phyloP scores from a whole-genome alignment of 2,329 filamentous ascomycete genomes.

The Diplodia seriata region DNA sequence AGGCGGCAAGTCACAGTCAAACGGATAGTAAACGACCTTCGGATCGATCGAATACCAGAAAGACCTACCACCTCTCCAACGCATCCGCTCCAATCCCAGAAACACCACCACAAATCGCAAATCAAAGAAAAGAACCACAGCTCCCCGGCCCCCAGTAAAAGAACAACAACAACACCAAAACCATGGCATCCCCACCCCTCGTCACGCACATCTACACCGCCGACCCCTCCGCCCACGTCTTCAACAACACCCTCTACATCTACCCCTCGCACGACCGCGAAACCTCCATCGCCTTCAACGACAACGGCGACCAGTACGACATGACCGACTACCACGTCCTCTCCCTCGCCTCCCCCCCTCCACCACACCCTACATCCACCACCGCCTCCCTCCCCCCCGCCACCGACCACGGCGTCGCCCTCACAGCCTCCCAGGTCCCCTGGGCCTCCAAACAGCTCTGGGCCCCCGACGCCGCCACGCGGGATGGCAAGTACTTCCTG shows the following conservation, averaged over 20 bases:
- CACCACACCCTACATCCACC: too few relatives aligned
- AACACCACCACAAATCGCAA: too few relatives aligned
- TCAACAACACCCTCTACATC: conserved; percentile 76
- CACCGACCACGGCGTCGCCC: conserved; percentile 74
- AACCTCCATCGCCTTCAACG: conserved; percentile 76
- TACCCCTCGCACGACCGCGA: conserved; percentile 83
- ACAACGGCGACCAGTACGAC: conserved; percentile 86
- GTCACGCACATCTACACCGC: conserved; percentile 80
- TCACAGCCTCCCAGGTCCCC: conserved; percentile 70
- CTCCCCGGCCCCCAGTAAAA: neutral
- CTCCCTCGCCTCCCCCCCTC: conserved; percentile 60
- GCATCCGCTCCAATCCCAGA: neutral
- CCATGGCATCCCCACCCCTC: conserved; percentile 57
- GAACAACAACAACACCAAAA: neutral
- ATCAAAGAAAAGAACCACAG: too few relatives aligned
- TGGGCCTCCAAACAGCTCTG: conserved; percentile 83
- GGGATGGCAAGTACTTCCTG: conserved; percentile 75
- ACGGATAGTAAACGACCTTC: neutral
- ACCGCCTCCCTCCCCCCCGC: conserved; percentile 55
- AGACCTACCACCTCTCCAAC: neutral
- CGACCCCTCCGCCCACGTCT: conserved; percentile 81
- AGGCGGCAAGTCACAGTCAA: neutral
- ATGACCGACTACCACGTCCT: conserved; percentile 87
- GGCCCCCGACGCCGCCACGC: conserved; percentile 77
- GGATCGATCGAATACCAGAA: neutral